These are phyloP conservation scores for Hagleromyces aurorensis DNA, from an alignment of 805 yeast genomes.

Conservation along the genomic window DNA sequence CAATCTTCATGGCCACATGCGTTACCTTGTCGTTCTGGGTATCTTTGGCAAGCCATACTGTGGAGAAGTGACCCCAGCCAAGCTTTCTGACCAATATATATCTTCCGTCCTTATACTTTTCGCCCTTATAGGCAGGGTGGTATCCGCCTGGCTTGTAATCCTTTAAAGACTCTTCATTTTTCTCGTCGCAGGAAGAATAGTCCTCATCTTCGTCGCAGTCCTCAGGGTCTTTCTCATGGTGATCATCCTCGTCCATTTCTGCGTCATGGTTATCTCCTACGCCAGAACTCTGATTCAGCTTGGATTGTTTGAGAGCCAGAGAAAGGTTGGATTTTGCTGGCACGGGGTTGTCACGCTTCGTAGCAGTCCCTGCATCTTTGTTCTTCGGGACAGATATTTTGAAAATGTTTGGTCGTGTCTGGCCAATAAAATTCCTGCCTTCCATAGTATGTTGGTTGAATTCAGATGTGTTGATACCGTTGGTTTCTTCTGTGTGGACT, in stretches of 20 bases:
- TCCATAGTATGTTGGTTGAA: too few species aligned
- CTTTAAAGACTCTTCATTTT: conserved; percentile 74
- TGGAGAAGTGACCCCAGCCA: conserved; percentile 99
- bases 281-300: not conserved
- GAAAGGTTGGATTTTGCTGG: conserved; percentile 21
- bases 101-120: conserved; percentile 63
- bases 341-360: not conserved
- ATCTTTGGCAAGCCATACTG: conserved; percentile 84
- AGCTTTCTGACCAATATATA: conserved; percentile 79
- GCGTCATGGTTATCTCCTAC: not conserved
- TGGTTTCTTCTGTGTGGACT: too few species aligned
- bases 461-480: too few species aligned
- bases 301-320: conserved; percentile 17
- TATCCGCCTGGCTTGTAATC: conserved; percentile 94
- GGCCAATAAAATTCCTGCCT: too few species aligned
- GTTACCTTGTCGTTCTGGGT: conserved; percentile 37
- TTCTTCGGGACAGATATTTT: too few species aligned
- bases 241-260: conserved; percentile 1
- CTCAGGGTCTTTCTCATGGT: conserved; percentile 15
- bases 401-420: too few species aligned
- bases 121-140: conserved; percentile 90
- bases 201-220: conserved; percentile 31
- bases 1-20: conserved; percentile 93
- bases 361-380: too few species aligned
- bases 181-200: conserved; percentile 33